These are phyloP conservation scores for Barnettozyma pratensis DNA, from an alignment of 805 yeast genomes.

Conservation along the genomic window DNA sequence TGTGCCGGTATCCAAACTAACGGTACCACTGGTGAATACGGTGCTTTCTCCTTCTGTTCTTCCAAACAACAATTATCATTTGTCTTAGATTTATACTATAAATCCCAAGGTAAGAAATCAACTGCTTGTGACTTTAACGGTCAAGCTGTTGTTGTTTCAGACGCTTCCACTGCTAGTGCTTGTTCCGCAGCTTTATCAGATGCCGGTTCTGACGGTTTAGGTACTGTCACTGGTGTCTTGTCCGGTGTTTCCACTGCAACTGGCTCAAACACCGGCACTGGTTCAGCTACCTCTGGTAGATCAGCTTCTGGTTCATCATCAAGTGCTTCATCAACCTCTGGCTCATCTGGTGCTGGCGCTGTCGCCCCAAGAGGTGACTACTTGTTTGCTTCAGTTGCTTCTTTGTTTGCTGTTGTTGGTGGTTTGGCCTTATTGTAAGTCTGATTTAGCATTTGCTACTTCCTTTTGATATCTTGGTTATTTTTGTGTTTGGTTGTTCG, in stretches of 20 bases:
- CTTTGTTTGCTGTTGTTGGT: slow-evolving; percentile 29
- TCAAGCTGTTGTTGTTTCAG: slow-evolving; percentile 47
- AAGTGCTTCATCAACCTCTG: slow-evolving; percentile 13
- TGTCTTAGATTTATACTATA: slow-evolving; percentile 61
- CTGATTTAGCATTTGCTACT: not conserved
- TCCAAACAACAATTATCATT: slow-evolving; percentile 60
- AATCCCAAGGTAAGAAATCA: slow-evolving; percentile 33
- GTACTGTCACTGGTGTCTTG: slow-evolving; percentile 39
- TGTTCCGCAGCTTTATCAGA: slow-evolving; percentile 54
- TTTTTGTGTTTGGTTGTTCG: not conserved
- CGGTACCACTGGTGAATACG: slow-evolving; percentile 64
- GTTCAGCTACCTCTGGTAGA: not conserved
- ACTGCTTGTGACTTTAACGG: slow-evolving; percentile 68
- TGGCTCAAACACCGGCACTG: slow-evolving; percentile 5
- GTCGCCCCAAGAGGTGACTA: slow-evolving; percentile 28
- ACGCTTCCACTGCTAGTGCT: slow-evolving; percentile 44
- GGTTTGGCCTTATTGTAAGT: slow-evolving; percentile 31
- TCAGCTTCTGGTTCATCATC: slow-evolving; percentile 5
- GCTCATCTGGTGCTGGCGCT: slow-evolving; percentile 19
- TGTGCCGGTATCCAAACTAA: slow-evolving; percentile 60
- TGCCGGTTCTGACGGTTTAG: slow-evolving; percentile 71
- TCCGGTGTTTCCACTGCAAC: slow-evolving; percentile 13
- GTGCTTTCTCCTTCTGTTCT: slow-evolving; percentile 69
- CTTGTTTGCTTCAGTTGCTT: slow-evolving; percentile 27
- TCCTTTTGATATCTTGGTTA: not conserved